phyloP scores from a whole-genome alignment of 2,329 filamentous ascomycete species.

The Phaeosphaeriaceae sp. region DNA sequence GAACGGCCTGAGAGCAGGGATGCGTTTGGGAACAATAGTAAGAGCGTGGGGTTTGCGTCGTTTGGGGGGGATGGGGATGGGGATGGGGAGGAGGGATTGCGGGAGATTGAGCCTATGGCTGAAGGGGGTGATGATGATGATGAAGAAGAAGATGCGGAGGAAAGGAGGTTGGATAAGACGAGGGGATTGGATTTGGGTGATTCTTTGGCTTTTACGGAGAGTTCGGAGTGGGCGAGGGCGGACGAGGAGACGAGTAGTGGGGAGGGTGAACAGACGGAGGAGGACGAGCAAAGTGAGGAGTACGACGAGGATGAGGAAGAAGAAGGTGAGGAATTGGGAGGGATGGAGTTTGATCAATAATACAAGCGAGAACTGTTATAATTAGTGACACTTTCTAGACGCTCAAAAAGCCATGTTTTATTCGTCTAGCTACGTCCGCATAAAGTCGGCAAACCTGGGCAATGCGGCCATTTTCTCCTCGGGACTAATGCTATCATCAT shows the following conservation, averaged over 20 bases:
- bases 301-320: constrained; percentile 48
- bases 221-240: constrained; percentile 46
- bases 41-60: constrained; percentile 28
- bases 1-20: constrained; percentile 7
- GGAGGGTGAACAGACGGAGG: constrained; percentile 34
- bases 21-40: constrained; percentile 10
- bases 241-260: constrained; percentile 30
- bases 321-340: constrained; percentile 40
- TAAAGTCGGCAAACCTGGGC: constrained; percentile 69
- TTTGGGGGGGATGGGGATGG: constrained; percentile 4
- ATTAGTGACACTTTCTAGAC: background rate
- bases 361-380: background rate
- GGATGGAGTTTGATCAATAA: constrained; percentile 24
- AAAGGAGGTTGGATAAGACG: constrained; percentile 19
- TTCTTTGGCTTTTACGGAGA: constrained; percentile 38
- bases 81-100: constrained; percentile 21
- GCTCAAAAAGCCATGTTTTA: background rate
- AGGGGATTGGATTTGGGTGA: constrained; percentile 37
- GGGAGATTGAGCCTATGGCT: constrained; percentile 43
- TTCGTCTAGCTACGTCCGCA: constrained; percentile 22
- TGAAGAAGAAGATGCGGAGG: constrained; percentile 14
- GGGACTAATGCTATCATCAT: constrained; percentile 78
- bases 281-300: constrained; percentile 44
- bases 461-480: constrained; percentile 88
- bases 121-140: constrained; percentile 5